Base-by-base conservation (phyloP, 345 rosid species). In the Citrus australasica region DNA sequence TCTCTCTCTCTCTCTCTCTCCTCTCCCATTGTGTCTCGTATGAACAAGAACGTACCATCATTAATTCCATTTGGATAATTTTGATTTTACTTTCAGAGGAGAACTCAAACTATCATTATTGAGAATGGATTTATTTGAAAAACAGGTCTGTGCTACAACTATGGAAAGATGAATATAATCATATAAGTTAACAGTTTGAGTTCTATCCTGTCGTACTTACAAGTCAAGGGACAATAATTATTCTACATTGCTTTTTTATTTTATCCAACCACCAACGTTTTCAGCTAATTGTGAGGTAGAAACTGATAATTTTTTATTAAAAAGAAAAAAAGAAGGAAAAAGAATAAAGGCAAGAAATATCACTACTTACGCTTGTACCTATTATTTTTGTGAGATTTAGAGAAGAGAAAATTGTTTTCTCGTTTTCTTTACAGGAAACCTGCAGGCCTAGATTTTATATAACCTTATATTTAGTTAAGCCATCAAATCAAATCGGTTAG, bases 401-500 rank as follows among this genome's bases (percentile, higher is more conserved):
- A 46, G 16, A 46, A 46, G 17, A 46, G 17, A 46, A 11, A 46
- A 46, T 46, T 13, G 51, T 46, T 46, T 46, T 46, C 51, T 46
- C 51, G 51, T 46, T 46, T 13, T 46, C 51, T 11, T 46, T 13
- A 3, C 17, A 46, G 51, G 16, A 46, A 11, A 46, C 16, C 51
- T 46, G 17, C 17, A 3, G 51, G 51, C 17, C 51, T 13, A 46
- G 0, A 46, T 46, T 46, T 46, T 46, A 13, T 13, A 13, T 46
- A 13, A 46, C 51, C 51, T 46, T 46, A 13, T 0, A 53, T 33
- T 67, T 61, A 78, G 76, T 71, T 70, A 48, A 42, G 17, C 30
- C 70, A 48, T 78, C 69, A 46, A 28, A 56, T 70, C 80, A 48
- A 9, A 62, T 71, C 63, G 69, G 62, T 51, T 17, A 71, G 27